Evolutionary conservation across 768 basidiomycete genomes (phyloP), one percentile per base, ranked within the genome.

Genomic region (Suillus alpinus): DNA sequence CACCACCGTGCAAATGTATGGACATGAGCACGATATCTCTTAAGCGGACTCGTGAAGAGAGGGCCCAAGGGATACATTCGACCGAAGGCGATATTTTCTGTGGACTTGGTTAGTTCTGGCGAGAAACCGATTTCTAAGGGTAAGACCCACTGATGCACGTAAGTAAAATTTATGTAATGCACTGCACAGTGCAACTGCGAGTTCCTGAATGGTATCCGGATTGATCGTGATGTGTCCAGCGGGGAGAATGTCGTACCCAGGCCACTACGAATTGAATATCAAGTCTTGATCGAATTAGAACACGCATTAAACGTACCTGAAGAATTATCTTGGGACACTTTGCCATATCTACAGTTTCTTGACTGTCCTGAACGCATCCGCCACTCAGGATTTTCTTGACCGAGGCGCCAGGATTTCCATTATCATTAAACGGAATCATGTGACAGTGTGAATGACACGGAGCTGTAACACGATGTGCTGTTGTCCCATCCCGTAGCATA

Each of bases 1-100:
- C 41, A 12, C 64, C 65, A 16, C 62, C 56, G 43, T 71, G 66
- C 39, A 66, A 67, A 59, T 68, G 70, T 4, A 73, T 23, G 31
- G 66, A 66, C 2, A 63, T 46, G 13, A 72, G 46, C 10, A 68
- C 63, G 13, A 73, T 41, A 32, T 71, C 71, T 16, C 37, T 13
- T 2, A 61, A 46, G 10, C 47, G 61, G 13, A 73, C 64, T 55
- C 60, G 64, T 57, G 56, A 13, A 6, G 41, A 62, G 3, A 37
- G 26, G 23, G 23, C 26, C 71, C 71, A 73, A 46, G 37, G 63
- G 56, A 60, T 57, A 31, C 20, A 66, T 0, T 56, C 64, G 56
- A 29, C 31, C 26, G 37, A 39, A 16, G 53, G 53, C 4, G 2
- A 0, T 29, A 39, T 29, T 39, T 29, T 40, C 53, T 55, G 16